Conservation (phyloP, 192 early-diverging fungal species). For the Coemansia sp. region DNA sequence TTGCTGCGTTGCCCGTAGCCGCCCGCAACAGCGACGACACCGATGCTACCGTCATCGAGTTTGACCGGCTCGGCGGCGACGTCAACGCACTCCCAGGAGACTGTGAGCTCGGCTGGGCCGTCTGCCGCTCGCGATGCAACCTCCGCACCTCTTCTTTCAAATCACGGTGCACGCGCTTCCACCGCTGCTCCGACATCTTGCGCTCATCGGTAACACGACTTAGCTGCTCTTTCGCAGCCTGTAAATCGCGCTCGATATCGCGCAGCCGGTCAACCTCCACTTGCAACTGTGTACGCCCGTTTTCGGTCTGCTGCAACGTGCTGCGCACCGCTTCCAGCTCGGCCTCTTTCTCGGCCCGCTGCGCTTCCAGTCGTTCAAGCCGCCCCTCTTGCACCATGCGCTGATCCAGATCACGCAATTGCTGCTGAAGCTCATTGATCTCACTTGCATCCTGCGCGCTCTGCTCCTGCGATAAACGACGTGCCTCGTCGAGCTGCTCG, state of each 20-base stretch:
- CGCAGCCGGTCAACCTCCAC: constrained; percentile 47
- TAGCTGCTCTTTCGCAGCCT: constrained; percentile 20
- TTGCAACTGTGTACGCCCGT: constrained; percentile 18
- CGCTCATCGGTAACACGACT: constrained; percentile 38
- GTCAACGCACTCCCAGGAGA: neutral
- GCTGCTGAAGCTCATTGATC: constrained; percentile 16
- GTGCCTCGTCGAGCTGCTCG: constrained; percentile 33
- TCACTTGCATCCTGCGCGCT: constrained; percentile 11
- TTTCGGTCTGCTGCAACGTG: constrained; percentile 36
- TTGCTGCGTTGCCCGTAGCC: constrained; percentile 34
- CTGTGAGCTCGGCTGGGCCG: neutral
- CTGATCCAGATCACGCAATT: constrained; percentile 32
- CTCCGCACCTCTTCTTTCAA: constrained; percentile 52
- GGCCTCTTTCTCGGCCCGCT: constrained; percentile 31
- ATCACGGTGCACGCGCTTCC: constrained; percentile 51
- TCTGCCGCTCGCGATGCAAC: constrained; percentile 38
- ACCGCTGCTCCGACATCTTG: constrained; percentile 45
- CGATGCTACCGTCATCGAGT: constrained; percentile 46
- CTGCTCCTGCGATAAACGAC: constrained; percentile 15
- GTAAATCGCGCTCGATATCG: constrained; percentile 35
- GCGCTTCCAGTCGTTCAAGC: constrained; percentile 40
- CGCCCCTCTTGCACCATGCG: constrained; percentile 14
- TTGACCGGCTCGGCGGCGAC: constrained; percentile 28
- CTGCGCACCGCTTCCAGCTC: constrained; percentile 48
- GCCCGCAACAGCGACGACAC: constrained; percentile 51